Evolutionary conservation across 1,284 basidiomycete genomes (phyloP).

Genomic region (Blastosporella zonata): DNA sequence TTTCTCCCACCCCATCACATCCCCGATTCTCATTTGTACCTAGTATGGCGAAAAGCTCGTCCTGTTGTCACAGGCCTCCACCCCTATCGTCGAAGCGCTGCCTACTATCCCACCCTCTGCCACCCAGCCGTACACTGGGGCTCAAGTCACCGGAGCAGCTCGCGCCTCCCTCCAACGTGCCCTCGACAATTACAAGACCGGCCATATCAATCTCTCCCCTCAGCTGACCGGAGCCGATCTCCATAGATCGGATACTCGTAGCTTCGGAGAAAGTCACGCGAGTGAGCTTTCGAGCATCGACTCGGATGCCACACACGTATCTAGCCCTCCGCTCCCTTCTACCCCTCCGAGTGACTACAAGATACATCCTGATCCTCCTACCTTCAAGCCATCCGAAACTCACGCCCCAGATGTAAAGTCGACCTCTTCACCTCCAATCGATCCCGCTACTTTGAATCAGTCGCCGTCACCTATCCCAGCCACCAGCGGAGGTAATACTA

Average conservation of each 20-base stretch:
- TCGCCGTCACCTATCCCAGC: slow-evolving; percentile 50
- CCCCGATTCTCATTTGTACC: slow-evolving; percentile 21
- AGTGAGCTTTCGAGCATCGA: slow-evolving; percentile 61
- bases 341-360: slow-evolving; percentile 35
- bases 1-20: background rate
- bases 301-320: slow-evolving; percentile 27
- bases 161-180: slow-evolving; percentile 75
- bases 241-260: slow-evolving; percentile 66
- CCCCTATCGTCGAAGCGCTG: slow-evolving; percentile 55
- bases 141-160: slow-evolving; percentile 58
- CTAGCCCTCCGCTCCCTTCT: slow-evolving; percentile 31
- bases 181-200: slow-evolving; percentile 71
- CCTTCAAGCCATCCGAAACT: slow-evolving; percentile 17
- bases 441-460: slow-evolving; percentile 54
- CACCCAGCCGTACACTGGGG: slow-evolving; percentile 55
- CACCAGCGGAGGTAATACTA: slow-evolving; percentile 24
- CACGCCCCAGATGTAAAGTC: slow-evolving; percentile 18
- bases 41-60: slow-evolving; percentile 77
- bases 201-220: slow-evolving; percentile 51
- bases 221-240: slow-evolving; percentile 50
- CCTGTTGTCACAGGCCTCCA: slow-evolving; percentile 65
- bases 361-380: slow-evolving; percentile 10
- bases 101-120: slow-evolving; percentile 60
- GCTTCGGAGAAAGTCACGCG: slow-evolving; percentile 79
- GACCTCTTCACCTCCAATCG: slow-evolving; percentile 37